Conservation (phyloP, 257 asterid species). For the Leptodermis oblonga region DNA sequence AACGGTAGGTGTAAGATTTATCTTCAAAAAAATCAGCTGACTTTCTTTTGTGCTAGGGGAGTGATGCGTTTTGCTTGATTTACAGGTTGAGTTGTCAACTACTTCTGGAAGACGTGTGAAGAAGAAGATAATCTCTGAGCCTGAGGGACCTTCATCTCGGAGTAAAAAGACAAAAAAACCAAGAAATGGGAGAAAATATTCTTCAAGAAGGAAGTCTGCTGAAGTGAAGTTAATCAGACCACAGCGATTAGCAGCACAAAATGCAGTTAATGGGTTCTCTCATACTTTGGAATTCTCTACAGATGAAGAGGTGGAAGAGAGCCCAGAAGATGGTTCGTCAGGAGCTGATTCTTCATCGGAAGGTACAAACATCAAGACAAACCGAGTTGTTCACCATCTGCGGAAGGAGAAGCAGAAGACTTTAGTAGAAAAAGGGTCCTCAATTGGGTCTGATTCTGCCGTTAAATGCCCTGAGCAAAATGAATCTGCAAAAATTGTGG, state of each 20-base stretch:
- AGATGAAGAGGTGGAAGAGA: constrained; percentile 60
- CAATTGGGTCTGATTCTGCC: constrained; percentile 36
- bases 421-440: constrained; percentile 30
- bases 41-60: constrained; percentile 28
- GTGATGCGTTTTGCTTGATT: constrained; percentile 21
- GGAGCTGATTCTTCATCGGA: constrained; percentile 55
- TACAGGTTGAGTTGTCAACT: constrained; percentile 53
- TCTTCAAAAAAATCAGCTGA: constrained; percentile 16
- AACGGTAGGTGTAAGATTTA: constrained; percentile 61
- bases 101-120: constrained; percentile 56
- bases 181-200: constrained; percentile 32
- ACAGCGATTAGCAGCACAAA: constrained; percentile 66
- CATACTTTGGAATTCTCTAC: constrained; percentile 54
- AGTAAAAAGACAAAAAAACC: constrained; percentile 50
- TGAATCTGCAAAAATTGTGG: constrained; percentile 35
- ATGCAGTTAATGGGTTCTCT: constrained; percentile 52
- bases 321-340: constrained; percentile 48
- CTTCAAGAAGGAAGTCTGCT: constrained; percentile 50
- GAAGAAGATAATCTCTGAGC: constrained; percentile 53
- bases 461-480: constrained; percentile 30
- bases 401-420: constrained; percentile 27
- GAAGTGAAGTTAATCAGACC: constrained; percentile 59
- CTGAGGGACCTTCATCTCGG: constrained; percentile 56
- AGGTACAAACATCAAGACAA: constrained; percentile 34
- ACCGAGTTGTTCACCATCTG: constrained; percentile 30